Evolutionary conservation across 2,329 filamentous ascomycete genomes (phyloP), one percentile per base, ranked within the genome.

Genomic region (Plenodomus biglobosus): DNA sequence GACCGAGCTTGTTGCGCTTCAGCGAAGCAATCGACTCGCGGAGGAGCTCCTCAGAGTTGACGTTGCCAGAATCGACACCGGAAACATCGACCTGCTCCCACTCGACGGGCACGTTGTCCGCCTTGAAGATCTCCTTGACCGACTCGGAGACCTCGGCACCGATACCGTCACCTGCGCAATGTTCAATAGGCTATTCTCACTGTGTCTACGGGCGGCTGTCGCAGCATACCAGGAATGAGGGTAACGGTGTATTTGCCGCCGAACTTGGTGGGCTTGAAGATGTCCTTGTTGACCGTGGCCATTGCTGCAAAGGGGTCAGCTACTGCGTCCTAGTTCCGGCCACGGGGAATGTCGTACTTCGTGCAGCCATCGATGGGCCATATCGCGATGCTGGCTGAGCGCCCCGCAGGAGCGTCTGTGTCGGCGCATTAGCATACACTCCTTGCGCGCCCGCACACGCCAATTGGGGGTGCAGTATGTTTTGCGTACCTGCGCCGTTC

Each of bases 211-310:
- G 40, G 52, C 42, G 52, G 53, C 54, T 59, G 57, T 61, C 55
- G 56, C 55, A 48, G 63, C 75, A 64, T 81, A 84, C 92, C 94
- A 75, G 94, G 94, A 74, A 99, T 97, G 71, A 99, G 83, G 59
- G 92, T 96, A 66, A 96, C 92, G 32, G 94, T 99, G 84, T 97
- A 99, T 81, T 97, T 99, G 80, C 92, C 90, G 75, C 94, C 94
- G 76, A 92, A 97, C 83, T 97, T 94, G 80, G 92, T 91, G 66
- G 92, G 92, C 84, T 96, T 96, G 85, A 97, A 96, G 78, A 97
- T 92, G 77, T 97, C 94, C 74, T 88, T 88, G 77, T 91, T 85
- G 66, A 96, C 81, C 58, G 90, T 95, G 42, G 75, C 75, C 62
- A 72, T 63, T 47, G 62, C 68, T 72, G 47, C 44, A 30, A 38